Evolutionary conservation across 2,329 filamentous ascomycete species (phyloP).

Genomic region (Alternaria arbusti): DNA sequence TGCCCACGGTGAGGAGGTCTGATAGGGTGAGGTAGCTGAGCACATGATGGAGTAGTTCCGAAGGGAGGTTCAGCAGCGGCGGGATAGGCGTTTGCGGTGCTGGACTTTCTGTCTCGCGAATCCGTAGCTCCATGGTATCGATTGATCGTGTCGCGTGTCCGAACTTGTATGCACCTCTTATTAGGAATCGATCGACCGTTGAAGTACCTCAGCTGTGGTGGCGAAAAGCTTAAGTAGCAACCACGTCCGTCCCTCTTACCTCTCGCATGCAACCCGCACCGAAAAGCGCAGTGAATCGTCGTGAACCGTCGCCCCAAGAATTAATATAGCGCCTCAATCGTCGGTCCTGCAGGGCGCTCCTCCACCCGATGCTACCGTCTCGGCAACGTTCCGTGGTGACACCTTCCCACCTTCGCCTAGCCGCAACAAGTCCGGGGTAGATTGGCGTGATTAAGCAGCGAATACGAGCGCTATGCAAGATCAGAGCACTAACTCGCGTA

Average conservation of each 20-base stretch:
- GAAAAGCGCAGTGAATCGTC: not conserved
- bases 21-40: constrained; percentile 68
- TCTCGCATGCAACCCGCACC: not conserved
- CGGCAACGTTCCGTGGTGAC: constrained; percentile 27
- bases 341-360: not conserved
- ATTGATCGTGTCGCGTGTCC: not conserved
- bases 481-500: constrained; percentile 19
- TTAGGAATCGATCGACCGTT: not conserved
- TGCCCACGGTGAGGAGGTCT: constrained; percentile 67
- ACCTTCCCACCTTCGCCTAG: constrained; percentile 42
- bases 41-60: constrained; percentile 77
- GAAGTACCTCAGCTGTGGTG: not conserved
- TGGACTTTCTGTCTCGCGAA: not conserved
- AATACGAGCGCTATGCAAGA: constrained; percentile 25
- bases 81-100: constrained; percentile 1
- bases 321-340: not conserved
- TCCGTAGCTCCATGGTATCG: not conserved
- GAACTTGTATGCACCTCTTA: not conserved
- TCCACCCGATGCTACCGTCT: constrained; percentile 5
- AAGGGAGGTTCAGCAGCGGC: constrained; percentile 66
- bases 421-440: constrained; percentile 1
- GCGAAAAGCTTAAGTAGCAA: not conserved
- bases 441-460: constrained; percentile 16
- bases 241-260: not conserved
- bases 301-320: not conserved